These are phyloP conservation scores for Sphaerosporella brunnea DNA, from an alignment of 495 filamentous ascomycete species.

Conservation along the genomic window DNA sequence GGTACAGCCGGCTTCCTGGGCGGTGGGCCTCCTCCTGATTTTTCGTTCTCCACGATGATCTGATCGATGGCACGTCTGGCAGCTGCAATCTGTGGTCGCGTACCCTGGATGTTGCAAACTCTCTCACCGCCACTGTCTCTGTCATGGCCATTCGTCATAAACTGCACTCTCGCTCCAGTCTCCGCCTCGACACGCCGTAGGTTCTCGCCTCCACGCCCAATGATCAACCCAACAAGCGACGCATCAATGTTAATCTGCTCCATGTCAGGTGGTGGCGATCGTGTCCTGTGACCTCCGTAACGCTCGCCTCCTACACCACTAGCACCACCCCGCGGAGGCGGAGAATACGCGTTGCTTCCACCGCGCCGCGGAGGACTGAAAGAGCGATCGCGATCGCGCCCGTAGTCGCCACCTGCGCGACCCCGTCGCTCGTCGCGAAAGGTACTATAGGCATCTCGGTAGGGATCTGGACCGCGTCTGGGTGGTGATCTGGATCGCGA, in stretches of 20 bases:
- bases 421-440: constrained; percentile 60
- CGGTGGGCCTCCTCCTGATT: constrained; percentile 35
- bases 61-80: constrained; percentile 58
- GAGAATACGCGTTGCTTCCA: constrained; percentile 21
- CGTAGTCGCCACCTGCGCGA: constrained; percentile 34
- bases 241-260: constrained; percentile 64
- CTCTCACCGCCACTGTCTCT: constrained; percentile 46
- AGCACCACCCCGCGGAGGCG: constrained; percentile 27
- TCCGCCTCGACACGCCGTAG: constrained; percentile 58
- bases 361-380: constrained; percentile 35
- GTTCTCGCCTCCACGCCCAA: constrained; percentile 68
- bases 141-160: constrained; percentile 46
- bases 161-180: constrained; percentile 60
- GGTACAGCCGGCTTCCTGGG: constrained; percentile 13
- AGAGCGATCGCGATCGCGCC: constrained; percentile 44
- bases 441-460: constrained; percentile 32
- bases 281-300: constrained; percentile 29
- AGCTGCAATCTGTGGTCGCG: constrained; percentile 42
- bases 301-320: too few species aligned
- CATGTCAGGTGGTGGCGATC: constrained; percentile 44
- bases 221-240: constrained; percentile 62
- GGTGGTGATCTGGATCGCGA: constrained; percentile 53
- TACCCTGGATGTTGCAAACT: constrained; percentile 61
- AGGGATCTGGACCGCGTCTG: constrained; percentile 30
- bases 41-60: constrained; percentile 59